phyloP scores from a whole-genome alignment of 768 basidiomycete genomes.

The Leccinum ochraceum region DNA sequence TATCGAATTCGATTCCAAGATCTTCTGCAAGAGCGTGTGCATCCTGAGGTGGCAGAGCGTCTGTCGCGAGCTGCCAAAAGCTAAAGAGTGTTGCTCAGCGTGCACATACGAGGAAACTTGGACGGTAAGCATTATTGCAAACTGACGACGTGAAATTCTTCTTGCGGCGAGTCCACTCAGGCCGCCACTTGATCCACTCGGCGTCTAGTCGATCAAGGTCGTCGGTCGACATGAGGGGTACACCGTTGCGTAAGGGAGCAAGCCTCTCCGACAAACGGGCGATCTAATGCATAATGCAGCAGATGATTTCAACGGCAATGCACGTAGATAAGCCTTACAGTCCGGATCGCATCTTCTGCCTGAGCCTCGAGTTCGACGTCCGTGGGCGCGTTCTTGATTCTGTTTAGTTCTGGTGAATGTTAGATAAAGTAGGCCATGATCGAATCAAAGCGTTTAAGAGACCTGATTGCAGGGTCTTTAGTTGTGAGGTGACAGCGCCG shows the following conservation, averaged over 20 bases:
- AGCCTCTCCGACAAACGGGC: slow-evolving; percentile 50
- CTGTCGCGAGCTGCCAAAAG: slow-evolving; percentile 73
- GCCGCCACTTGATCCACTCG: slow-evolving; percentile 80
- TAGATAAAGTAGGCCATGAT: background rate
- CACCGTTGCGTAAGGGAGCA: slow-evolving; percentile 63
- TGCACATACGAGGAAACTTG: background rate
- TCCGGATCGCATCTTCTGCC: slow-evolving; percentile 48
- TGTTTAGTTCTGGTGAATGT: slow-evolving; percentile 56
- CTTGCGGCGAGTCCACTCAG: slow-evolving; percentile 75
- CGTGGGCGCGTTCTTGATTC: slow-evolving; percentile 65
- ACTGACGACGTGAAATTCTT: slow-evolving; percentile 59
- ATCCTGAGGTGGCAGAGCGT: slow-evolving; percentile 66
- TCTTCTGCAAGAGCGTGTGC: slow-evolving; percentile 67
- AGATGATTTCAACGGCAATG: slow-evolving; percentile 7
- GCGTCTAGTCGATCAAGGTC: slow-evolving; percentile 68
- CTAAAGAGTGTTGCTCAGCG: slow-evolving; percentile 40
- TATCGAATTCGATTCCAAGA: slow-evolving; percentile 80
- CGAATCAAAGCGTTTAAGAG: background rate
- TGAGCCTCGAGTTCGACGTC: slow-evolving; percentile 62
- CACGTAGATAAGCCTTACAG: slow-evolving; percentile 44
- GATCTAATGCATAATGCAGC: slow-evolving; percentile 46
- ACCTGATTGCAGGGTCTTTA: slow-evolving; percentile 45
- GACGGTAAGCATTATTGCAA: slow-evolving; percentile 2
- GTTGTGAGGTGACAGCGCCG: slow-evolving; percentile 49
- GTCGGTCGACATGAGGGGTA: slow-evolving; percentile 63